These are phyloP conservation scores for Vitis vinifera DNA, from an alignment of 164 flowering plant species.

Conservation along the genomic window DNA sequence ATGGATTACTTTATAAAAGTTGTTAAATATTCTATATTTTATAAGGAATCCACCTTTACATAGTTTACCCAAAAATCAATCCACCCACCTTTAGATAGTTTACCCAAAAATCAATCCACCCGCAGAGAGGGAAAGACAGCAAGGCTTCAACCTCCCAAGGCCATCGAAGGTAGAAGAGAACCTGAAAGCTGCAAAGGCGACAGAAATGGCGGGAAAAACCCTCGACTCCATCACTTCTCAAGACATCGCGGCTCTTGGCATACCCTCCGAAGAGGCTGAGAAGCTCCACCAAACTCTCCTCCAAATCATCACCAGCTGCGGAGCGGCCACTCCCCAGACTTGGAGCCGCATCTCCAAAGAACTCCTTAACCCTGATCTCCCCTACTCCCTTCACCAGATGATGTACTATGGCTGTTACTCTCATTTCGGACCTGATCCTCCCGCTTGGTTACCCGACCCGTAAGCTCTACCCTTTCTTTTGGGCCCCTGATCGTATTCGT, in stretches of 20 bases:
- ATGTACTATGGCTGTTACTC: slow-evolving; percentile 86
- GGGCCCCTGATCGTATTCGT: neutral
- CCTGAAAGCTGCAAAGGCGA: neutral
- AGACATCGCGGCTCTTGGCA: slow-evolving; percentile 56
- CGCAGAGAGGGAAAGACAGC: too few relatives aligned
- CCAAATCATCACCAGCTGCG: slow-evolving; percentile 39
- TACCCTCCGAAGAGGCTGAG: slow-evolving; percentile 36
- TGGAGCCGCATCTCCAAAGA: slow-evolving; percentile 58
- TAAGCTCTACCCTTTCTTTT: slow-evolving; percentile 16
- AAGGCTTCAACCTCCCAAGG: neutral
- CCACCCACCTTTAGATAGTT: too few relatives aligned
- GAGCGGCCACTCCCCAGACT: slow-evolving; percentile 44
- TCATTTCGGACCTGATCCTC: slow-evolving; percentile 70
- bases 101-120: too few relatives aligned
- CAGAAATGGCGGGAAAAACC: slow-evolving; percentile 38
- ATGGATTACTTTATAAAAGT: too few relatives aligned
- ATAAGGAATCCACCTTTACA: too few relatives aligned
- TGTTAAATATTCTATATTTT: too few relatives aligned
- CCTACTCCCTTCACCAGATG: slow-evolving; percentile 84
- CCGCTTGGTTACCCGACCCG: slow-evolving; percentile 90
- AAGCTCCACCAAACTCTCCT: slow-evolving; percentile 41
- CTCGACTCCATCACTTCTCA: slow-evolving; percentile 42
- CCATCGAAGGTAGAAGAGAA: too few relatives aligned
- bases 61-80: too few relatives aligned
- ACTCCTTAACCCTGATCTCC: slow-evolving; percentile 64